Percentiles rank a stretch among this genome's conserved stretches.
Evolutionary conservation across 768 basidiomycete genomes (phyloP).

Genomic region (Cubamyces lactineus): DNA sequence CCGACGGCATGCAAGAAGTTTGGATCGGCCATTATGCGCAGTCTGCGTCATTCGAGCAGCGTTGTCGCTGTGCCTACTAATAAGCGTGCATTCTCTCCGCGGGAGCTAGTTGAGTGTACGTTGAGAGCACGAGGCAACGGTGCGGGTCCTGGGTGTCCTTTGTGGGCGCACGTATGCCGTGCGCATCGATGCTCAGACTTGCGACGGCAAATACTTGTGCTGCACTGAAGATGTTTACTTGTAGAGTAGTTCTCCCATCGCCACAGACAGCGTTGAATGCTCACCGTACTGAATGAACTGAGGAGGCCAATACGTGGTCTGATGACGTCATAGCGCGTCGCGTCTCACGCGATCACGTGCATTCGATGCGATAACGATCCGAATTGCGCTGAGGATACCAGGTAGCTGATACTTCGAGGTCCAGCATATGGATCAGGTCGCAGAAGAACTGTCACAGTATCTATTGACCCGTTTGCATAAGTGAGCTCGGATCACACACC

Average conservation of each 20-base stretch:
- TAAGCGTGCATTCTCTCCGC: slow-evolving; percentile 11
- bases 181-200: not conserved
- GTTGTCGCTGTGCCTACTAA: slow-evolving; percentile 31
- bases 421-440: slow-evolving; percentile 44
- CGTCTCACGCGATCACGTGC: slow-evolving; percentile 20
- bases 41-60: slow-evolving; percentile 27
- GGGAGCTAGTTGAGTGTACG: slow-evolving; percentile 6
- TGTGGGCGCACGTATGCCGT: slow-evolving; percentile 4
- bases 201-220: not conserved
- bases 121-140: slow-evolving; percentile 6
- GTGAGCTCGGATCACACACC: slow-evolving; percentile 26
- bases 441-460: slow-evolving; percentile 42
- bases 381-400: too few relatives aligned
- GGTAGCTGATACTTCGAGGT: not conserved
- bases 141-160: not conserved
- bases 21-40: slow-evolving; percentile 35
- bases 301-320: not conserved
- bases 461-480: slow-evolving; percentile 38
- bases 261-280: not conserved
- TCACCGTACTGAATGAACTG: not conserved
- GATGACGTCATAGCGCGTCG: slow-evolving; percentile 16
- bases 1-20: slow-evolving; percentile 29
- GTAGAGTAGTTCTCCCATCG: too few relatives aligned
- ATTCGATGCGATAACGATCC: slow-evolving; percentile 13
- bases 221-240: not conserved